Evolutionary conservation across 2,329 filamentous ascomycete genomes (phyloP).

Genomic region (Monilinia fructicola): DNA sequence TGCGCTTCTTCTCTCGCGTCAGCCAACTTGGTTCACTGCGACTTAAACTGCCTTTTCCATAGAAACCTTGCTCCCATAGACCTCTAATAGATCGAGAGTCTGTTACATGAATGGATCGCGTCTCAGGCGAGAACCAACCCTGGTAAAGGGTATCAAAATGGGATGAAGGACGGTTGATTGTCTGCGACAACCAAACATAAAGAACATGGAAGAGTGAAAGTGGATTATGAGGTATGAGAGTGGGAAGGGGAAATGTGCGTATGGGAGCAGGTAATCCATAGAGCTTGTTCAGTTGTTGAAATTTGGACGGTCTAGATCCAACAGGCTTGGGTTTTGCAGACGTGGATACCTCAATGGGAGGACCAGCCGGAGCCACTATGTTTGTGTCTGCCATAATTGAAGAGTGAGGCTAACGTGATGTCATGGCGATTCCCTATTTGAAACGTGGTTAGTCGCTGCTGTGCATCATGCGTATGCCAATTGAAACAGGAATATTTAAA

Average conservation of each 20-base stretch:
- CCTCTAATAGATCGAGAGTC: constrained; percentile 73
- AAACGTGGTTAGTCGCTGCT: constrained; percentile 22
- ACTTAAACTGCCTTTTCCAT: constrained; percentile 89
- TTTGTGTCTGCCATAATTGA: constrained; percentile 35
- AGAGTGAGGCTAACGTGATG: constrained; percentile 30
- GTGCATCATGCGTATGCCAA: background rate
- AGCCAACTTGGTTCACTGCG: constrained; percentile 95
- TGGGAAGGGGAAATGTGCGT: constrained; percentile 77
- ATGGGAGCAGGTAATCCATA: constrained; percentile 81
- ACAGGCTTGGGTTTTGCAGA: constrained; percentile 24
- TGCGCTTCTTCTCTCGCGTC: constrained; percentile 73
- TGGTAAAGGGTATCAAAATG: constrained; percentile 65
- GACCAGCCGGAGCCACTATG: constrained; percentile 21
- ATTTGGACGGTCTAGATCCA: constrained; percentile 36
- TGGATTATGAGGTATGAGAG: constrained; percentile 89
- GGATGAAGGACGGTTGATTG: constrained; percentile 61
- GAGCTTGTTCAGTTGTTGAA: constrained; percentile 63
- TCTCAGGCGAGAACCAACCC: constrained; percentile 78
- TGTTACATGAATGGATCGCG: constrained; percentile 79
- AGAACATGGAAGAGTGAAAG: constrained; percentile 80
- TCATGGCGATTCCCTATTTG: constrained; percentile 33
- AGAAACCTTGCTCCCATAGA: constrained; percentile 96
- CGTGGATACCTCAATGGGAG: constrained; percentile 12
- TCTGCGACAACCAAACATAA: constrained; percentile 73
- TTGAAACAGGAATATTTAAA: constrained; percentile 19